These are phyloP conservation scores for Lactifluus subvellereus DNA, from an alignment of 768 basidiomycete species.

Conservation along the genomic window DNA sequence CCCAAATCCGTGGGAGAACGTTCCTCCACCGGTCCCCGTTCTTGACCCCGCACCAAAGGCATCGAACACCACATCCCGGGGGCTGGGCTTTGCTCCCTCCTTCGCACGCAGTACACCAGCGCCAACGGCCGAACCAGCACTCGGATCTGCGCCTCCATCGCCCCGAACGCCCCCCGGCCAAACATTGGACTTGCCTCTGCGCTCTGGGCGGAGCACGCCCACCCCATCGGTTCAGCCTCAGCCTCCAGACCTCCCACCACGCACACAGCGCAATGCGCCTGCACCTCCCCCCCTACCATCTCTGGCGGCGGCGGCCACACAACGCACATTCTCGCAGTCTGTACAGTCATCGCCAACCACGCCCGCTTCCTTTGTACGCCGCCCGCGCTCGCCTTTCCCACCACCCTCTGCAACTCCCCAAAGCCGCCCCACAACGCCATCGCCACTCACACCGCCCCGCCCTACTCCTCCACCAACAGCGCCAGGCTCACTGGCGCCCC, in stretches of 20 bases:
- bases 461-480: neutral
- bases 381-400: conserved; percentile 10
- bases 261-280: neutral
- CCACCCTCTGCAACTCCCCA: conserved; percentile 12
- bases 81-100: conserved; percentile 28
- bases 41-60: conserved; percentile 24
- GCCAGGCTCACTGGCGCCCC: neutral
- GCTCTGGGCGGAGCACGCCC: neutral
- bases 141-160: conserved; percentile 9
- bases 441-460: neutral
- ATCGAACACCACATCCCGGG: conserved; percentile 30
- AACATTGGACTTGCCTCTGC: neutral
- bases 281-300: neutral
- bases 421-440: conserved; percentile 6
- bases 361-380: conserved; percentile 7
- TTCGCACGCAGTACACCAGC: conserved; percentile 20
- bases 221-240: neutral
- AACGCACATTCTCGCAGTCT: neutral
- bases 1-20: conserved; percentile 34
- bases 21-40: conserved; percentile 29
- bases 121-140: neutral
- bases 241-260: neutral
- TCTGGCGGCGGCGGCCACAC: neutral
- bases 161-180: conserved; percentile 17
- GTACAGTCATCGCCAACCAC: conserved; percentile 1